Evolutionary conservation across 805 yeast species (phyloP).

Genomic region (Hemisphaericaspora nanyangensis): DNA sequence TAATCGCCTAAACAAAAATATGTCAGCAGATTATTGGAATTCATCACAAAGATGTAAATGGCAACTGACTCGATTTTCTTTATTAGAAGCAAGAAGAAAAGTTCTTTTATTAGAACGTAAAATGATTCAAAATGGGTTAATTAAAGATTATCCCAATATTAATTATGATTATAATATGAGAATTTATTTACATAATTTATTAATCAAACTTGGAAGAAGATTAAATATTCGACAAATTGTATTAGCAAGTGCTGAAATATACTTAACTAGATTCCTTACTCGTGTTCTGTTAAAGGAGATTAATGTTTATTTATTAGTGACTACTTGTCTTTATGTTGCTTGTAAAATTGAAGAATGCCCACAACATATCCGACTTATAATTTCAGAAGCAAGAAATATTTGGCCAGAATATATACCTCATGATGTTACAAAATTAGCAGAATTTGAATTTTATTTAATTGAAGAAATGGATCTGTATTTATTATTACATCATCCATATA

Average conservation of each 20-base stretch:
- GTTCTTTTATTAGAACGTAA: slow-evolving; percentile 37
- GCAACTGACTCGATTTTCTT: slow-evolving; percentile 69
- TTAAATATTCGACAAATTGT: slow-evolving; percentile 78
- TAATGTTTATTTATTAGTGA: slow-evolving; percentile 73
- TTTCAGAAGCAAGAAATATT: slow-evolving; percentile 77
- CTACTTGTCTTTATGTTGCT: slow-evolving; percentile 84
- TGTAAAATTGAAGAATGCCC: slow-evolving; percentile 96
- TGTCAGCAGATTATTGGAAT: slow-evolving; percentile 87
- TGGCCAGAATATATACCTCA: slow-evolving; percentile 97
- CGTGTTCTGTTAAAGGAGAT: slow-evolving; percentile 74
- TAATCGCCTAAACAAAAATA: slow-evolving; percentile 14
- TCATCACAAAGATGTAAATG: slow-evolving; percentile 79
- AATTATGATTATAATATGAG: slow-evolving; percentile 59
- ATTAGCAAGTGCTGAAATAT: slow-evolving; percentile 84
- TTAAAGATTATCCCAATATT: slow-evolving; percentile 42
- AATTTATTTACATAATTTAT: slow-evolving; percentile 72
- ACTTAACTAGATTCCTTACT: slow-evolving; percentile 71
- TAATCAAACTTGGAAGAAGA: slow-evolving; percentile 74
- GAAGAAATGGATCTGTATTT: slow-evolving; percentile 78
- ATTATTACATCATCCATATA: slow-evolving; percentile 74
- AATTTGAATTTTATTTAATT: slow-evolving; percentile 88
- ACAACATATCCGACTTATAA: slow-evolving; percentile 80
- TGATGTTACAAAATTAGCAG: slow-evolving; percentile 88
- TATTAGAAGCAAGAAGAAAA: slow-evolving; percentile 45
- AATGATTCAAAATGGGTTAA: slow-evolving; percentile 41